Evolutionary conservation across 2,329 filamentous ascomycete genomes (phyloP), one percentile per base, ranked within the genome.

Genomic region (Ceratocystis colombiana): DNA sequence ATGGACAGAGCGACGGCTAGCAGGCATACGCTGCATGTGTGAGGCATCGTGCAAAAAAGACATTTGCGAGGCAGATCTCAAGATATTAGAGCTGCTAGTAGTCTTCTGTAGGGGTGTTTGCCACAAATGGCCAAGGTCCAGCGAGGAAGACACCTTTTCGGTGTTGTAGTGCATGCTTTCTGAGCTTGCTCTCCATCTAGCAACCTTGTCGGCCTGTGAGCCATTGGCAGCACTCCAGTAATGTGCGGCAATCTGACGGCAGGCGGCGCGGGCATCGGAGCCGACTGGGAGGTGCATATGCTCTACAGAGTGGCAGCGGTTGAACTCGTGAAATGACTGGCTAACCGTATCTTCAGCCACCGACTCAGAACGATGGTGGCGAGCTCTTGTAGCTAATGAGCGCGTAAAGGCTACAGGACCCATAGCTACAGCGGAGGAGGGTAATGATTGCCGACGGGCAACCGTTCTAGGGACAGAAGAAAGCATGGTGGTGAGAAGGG

Each of bases 231-330:
- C 57, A 55, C 66, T 62, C 66, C 66, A 68, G 66, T 68, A 68
- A 45, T 68, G 66, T 44, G 64, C 66, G n/a, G 66, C 66, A 10
- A 68, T 65, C 30, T 68, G 66, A 44, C 66, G 66, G 41, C 66
- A 68, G 30, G 66, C 66, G n/a, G 50, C 53, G 12, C 64, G 66
- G 41, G 61, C 45, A 44, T 68, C 66, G 20, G 48, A 64, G 61
- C 65, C 41, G n/a, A 68, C 66, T 17, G 66, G 66, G 48, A 66
- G 63, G n/a, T 68, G 66, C 61, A 68, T 65, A 22, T 68, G 64
- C 44, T 68, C 66, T 25, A 64, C 48, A 55, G 66, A 66, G 3
- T 62, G 59, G 63, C 61, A 45, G 30, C 45, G 62, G 44, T 37
- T 65, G 10, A 33, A 28, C 4, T 61, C 53, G 8, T 57, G 41